These are phyloP conservation scores for Neurospora sp. DNA, from an alignment of 495 filamentous ascomycete species.

Conservation along the genomic window DNA sequence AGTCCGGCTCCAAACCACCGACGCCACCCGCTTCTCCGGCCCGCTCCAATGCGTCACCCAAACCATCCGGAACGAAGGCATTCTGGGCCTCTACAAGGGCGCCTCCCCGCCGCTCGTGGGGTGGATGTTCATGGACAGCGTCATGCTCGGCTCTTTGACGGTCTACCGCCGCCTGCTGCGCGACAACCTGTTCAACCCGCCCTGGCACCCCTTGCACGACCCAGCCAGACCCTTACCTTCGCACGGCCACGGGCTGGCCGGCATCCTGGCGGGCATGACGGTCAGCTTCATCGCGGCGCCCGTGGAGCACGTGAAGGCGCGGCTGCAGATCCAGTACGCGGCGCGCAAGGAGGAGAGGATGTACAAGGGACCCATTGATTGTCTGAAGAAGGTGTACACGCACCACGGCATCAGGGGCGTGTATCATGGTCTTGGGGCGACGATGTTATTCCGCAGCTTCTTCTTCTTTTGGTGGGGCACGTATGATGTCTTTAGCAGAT, in stretches of 20 bases:
- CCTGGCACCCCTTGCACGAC: conserved; percentile 24
- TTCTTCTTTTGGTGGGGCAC: conserved; percentile 98
- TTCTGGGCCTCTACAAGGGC: conserved; percentile 77
- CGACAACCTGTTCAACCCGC: conserved; percentile 63
- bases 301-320: conserved; percentile 91
- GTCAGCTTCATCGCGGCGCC: conserved; percentile 89
- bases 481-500: conserved; percentile 71
- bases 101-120: conserved; percentile 84
- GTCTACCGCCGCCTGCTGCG: conserved; percentile 75
- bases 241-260: conserved; percentile 76
- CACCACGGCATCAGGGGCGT: conserved; percentile 66
- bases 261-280: conserved; percentile 76
- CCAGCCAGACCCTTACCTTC: conserved; percentile 48
- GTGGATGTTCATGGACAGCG: conserved; percentile 97
- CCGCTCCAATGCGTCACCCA: conserved; percentile 78
- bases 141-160: conserved; percentile 89
- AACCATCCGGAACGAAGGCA: conserved; percentile 70
- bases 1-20: conserved; percentile 86
- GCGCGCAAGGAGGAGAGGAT: conserved; percentile 60
- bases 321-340: conserved; percentile 85
- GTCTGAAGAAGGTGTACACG: conserved; percentile 52
- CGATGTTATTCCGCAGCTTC: conserved; percentile 77
- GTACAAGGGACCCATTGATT: conserved; percentile 83
- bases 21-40: conserved; percentile 64
- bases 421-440: conserved; percentile 76